Evolutionary conservation across 768 basidiomycete species (phyloP).

Genomic region (Auriculariales sp.): DNA sequence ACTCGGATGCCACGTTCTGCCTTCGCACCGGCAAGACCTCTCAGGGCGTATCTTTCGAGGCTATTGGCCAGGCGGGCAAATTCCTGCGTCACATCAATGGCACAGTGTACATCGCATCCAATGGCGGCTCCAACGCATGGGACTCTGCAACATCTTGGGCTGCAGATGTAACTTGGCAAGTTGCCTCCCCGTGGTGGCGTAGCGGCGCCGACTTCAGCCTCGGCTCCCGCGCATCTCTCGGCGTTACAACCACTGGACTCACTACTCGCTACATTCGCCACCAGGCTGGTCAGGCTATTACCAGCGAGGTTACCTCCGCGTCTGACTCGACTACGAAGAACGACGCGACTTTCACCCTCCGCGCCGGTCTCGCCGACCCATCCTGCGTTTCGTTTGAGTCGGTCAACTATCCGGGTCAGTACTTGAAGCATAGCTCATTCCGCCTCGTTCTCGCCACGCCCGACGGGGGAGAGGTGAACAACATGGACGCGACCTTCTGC

Average conservation of each 20-base stretch:
- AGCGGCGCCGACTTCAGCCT: not conserved
- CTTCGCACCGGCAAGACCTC: not conserved
- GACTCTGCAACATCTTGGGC: not conserved
- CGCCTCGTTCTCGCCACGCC: not conserved
- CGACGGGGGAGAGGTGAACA: not conserved
- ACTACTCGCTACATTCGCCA: not conserved
- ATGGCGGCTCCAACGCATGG: not conserved
- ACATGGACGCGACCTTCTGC: not conserved
- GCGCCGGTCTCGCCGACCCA: not conserved
- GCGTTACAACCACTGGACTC: not conserved
- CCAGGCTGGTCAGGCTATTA: not conserved
- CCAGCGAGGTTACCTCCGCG: not conserved
- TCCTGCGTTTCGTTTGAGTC: not conserved
- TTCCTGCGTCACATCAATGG: not conserved
- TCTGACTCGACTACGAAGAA: not conserved
- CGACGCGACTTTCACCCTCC: not conserved
- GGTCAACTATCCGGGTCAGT: not conserved
- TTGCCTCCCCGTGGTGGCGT: not conserved
- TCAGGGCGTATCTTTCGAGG: not conserved
- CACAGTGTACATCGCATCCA: not conserved
- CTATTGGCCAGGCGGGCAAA: not conserved
- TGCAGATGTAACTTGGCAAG: not conserved
- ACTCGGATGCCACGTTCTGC: not conserved
- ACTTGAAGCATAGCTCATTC: not conserved
- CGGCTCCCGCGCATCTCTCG: not conserved